Conservation (phyloP, 495 filamentous ascomycete species). For the Hyaloscypha bicolor region DNA sequence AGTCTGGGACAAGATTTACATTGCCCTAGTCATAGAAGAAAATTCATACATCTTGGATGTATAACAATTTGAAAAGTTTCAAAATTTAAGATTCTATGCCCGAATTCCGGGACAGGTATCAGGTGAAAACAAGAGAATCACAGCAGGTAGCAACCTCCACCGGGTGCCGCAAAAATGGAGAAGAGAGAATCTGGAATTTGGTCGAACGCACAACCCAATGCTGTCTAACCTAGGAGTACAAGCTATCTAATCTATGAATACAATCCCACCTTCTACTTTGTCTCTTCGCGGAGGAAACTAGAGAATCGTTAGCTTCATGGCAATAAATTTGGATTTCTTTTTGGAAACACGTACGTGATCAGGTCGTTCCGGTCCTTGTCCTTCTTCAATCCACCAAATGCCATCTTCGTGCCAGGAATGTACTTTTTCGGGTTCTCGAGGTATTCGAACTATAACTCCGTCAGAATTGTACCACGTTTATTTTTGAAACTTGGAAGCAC, state of each 20-base stretch:
- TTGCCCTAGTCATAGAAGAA: not conserved
- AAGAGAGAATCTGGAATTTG: conserved; percentile 31
- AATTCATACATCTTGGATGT: not conserved
- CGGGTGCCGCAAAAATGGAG: not conserved
- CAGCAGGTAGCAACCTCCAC: not conserved
- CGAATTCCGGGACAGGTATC: not conserved
- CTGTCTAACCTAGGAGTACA: conserved; percentile 28
- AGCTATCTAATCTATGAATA: conserved; percentile 31
- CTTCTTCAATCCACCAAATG: conserved; percentile 99
- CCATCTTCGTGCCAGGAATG: conserved; percentile 99
- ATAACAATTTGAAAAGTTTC: not conserved
- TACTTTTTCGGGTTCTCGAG: conserved; percentile 94
- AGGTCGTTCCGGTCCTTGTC: conserved; percentile 98
- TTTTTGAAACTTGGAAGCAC: not conserved
- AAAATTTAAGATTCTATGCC: not conserved
- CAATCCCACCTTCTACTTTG: conserved; percentile 30
- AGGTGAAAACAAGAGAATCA: not conserved
- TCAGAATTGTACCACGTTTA: conserved; percentile 1
- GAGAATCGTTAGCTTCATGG: conserved; percentile 12
- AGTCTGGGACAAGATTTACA: not conserved
- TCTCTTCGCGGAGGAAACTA: conserved; percentile 35
- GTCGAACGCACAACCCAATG: conserved; percentile 13
- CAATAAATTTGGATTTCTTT: not conserved
- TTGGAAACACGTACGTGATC: conserved; percentile 79
- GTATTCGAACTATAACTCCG: conserved; percentile 67